Conservation (phyloP, 2,329 filamentous ascomycete species). For the Ophiostoma australiae region DNA sequence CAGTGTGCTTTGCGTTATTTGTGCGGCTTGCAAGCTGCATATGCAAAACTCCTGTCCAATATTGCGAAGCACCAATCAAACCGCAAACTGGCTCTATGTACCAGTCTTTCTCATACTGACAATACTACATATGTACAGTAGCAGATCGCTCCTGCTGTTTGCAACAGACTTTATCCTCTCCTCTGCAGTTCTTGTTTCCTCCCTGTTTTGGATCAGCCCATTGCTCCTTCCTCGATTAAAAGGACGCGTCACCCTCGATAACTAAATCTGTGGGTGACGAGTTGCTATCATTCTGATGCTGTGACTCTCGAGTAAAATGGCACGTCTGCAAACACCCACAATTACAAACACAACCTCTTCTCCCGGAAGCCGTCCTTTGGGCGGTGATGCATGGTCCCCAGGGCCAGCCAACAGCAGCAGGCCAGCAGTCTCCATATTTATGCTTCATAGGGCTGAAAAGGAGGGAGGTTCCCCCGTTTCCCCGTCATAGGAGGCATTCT, state of each 20-base stretch:
- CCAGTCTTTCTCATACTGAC: background rate
- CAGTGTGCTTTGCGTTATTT: background rate
- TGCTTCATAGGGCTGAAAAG: constrained; percentile 31
- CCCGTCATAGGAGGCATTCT: background rate
- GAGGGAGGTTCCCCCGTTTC: constrained; percentile 21
- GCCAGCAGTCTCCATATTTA: background rate
- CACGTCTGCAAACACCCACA: too few species aligned
- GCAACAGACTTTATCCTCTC: background rate
- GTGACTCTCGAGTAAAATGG: too few species aligned
- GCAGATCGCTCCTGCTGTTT: background rate
- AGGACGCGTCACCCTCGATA: background rate
- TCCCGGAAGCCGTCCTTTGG: background rate
- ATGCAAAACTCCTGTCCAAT: background rate
- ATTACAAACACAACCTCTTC: background rate
- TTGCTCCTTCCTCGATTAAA: background rate
- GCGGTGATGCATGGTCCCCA: background rate
- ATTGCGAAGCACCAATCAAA: background rate
- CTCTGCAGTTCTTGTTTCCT: background rate
- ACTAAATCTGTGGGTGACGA: background rate
- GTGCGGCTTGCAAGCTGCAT: background rate
- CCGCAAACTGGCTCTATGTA: background rate
- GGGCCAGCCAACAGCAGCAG: constrained; percentile 3
- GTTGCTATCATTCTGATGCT: too few species aligned
- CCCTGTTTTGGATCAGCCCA: background rate
- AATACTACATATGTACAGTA: background rate